Evolutionary conservation across 305 asterid species (phyloP), one percentile per base, ranked within the genome.

Genomic region (Fraxinus latifolia): DNA sequence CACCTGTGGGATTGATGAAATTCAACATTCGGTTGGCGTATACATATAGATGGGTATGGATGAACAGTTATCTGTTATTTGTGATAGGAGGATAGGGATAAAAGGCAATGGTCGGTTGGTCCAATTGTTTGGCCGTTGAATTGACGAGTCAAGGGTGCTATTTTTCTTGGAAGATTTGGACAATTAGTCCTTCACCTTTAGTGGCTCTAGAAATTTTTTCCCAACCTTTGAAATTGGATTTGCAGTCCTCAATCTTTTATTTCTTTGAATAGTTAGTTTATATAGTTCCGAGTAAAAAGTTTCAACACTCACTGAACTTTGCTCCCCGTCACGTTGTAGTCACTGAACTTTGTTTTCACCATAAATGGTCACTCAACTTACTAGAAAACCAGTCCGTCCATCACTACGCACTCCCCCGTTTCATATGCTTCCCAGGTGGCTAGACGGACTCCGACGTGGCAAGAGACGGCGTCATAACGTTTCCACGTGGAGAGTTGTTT

Each of bases 41-140:
- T 73, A 78, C 19, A 32, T 17, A 21, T 36, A 50, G 72, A 72
- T 68, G 89, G 92, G 85, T 87, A 79, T 83, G 89, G 88, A 82
- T 85, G 62, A 73, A 8, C 77, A 65, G 87, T 85, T 58, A 77
- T 80, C 32, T 15, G 71, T 75, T 82, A 73, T 82, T 80, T 78
- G 58, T 47, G 80, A 42, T 55, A 74, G 79, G 80, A 82, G 81
- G 89, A 88, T 87, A 88, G 85, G 81, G 85, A 85, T 85, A 87
- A 73, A 72, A 77, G 67, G 21, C 33, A 32, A 68, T 27, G 31
- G 75, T 55, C 67, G 75, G 67, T 36, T 14, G 87, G 86, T 31
- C 89, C 77, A 83, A 77, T 12, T 11, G 25, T 53, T 72, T 8
- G 55, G 34, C 71, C 76, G 58, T 79, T 32, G 42, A 82, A 83